Evolutionary conservation across 1,284 basidiomycete genomes (phyloP), one percentile per base, ranked within the genome.

Genomic region (Moesziomyces sp.): DNA sequence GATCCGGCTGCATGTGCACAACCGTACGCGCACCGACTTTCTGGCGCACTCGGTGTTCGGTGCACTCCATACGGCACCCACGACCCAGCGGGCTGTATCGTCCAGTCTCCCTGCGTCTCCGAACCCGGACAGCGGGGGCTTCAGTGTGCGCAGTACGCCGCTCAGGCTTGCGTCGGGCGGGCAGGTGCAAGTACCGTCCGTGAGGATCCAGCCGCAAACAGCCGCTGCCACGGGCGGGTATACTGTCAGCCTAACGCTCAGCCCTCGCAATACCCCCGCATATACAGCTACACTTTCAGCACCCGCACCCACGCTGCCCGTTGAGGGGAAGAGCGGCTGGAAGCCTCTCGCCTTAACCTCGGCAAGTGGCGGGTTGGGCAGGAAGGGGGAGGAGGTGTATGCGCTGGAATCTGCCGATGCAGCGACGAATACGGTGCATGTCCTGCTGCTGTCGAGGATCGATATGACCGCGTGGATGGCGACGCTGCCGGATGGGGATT

Each of bases 371-470:
- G 14, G 11, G 16, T 6, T 18, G 38, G 38, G 38, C 4, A 40
- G 14, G 3, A 18, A 40, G 14, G 18, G 16, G 14, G 38, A 16
- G 16, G 38, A 40, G 38, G 38, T 40, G 16, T 57, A 49, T 35
- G 68, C 63, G 0, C 35, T 66, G 1, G 51, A 67, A 23, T 58
- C 52, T 0, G 53, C 43, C 14, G 52, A 62, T 5, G 3, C 30
- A 1, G 1, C 45, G 2, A 62, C 69, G 7, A 58, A 55, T 19
- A 72, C 69, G 1, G 28, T 77, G 5, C 63, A 78, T 33, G 40
- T 79, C n/a, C 69, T 77, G 1, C 48, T 79, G 7, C 54, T 78
- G 11, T 49, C 68, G 2, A 19, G 14, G 3, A 52, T 48, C 18
- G 48, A 58, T 14, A 40, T 58, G 5, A 28, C 50, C n/a, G 54